Evolutionary conservation across 768 basidiomycete genomes (phyloP).

Genomic region (Goffeauzyma gilvescens): DNA sequence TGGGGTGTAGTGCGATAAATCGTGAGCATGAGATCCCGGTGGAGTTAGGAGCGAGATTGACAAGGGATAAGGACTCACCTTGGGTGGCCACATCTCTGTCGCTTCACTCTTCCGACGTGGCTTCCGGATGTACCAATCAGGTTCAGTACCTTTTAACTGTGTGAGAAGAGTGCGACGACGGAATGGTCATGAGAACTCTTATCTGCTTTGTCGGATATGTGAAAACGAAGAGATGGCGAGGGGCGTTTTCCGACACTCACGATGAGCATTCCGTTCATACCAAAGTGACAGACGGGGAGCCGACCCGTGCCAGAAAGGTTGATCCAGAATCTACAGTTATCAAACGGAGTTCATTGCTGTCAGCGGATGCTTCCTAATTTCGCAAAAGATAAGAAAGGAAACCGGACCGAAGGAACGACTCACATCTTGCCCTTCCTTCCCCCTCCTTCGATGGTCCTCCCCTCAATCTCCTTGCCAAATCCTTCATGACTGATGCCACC

Average conservation of each 20-base stretch:
- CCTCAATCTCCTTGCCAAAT: conserved; percentile 43
- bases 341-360: not conserved
- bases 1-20: too few relatives aligned
- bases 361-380: too few relatives aligned
- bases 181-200: not conserved
- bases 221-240: not conserved
- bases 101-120: conserved; percentile 10
- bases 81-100: conserved; percentile 12
- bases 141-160: conserved; percentile 28
- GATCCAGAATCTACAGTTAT: conserved; percentile 37
- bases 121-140: conserved; percentile 28
- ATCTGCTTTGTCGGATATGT: not conserved
- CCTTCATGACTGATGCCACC: conserved; percentile 39
- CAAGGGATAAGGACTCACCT: conserved; percentile 13
- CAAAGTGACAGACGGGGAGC: conserved; percentile 57
- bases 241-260: conserved; percentile 29
- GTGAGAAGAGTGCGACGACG: not conserved
- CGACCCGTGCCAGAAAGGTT: conserved; percentile 44
- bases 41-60: not conserved
- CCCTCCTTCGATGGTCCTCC: conserved; percentile 27
- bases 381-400: not conserved
- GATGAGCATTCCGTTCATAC: conserved; percentile 72
- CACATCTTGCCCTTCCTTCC: conserved; percentile 32
- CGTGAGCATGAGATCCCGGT: not conserved
- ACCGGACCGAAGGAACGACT: not conserved